Base-by-base conservation (phyloP, 2,329 filamentous ascomycete species). In the Scolecobasidium constrictum region DNA sequence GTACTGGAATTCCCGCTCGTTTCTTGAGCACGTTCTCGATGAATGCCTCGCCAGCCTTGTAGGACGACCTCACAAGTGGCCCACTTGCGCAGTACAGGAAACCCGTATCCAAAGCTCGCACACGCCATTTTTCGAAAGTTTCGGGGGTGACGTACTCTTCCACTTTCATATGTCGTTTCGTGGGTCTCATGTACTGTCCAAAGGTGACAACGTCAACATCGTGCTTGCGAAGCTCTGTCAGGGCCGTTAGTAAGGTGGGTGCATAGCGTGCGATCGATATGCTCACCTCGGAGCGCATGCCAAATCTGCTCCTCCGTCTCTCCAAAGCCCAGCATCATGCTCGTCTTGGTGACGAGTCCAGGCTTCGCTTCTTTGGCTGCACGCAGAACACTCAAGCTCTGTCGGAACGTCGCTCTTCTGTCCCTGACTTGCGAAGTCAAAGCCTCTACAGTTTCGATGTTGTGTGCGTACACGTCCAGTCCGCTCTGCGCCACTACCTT, bases 121-220 rank as follows among this genome's bases (percentile, higher is more conserved):
- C 77, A 47, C 84, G 77, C 92, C 92, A 98, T 55, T 83, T 68
- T 57, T 96, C 90, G 58, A 98, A 98, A 48, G 81, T 79, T 48
- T 83, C 85, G 1, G 92, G 92, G 0, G 87, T 90, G 37, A 98
- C 77, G 60, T 98, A 98, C 61, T 90, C 86, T 56, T 94, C 83
- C 22, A 98, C 92, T 62, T 94, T 82, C 77, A 98, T 90, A 62
- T 98, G 92, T 35, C 90, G 78, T 72, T 96, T 98, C 4, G 92
- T 98, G 2, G 92, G 92, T 9, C 90, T 85, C 92, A 98, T 98
- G 69, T 98, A 98, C 69, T 98, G 92, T n/a, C 92, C 92, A 53
- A 98, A 98, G 0, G 92, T 98, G 45, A 98, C 87, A 11, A 98
- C 86, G 53, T 98, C 92, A 36, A 95, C 88, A 47, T 84, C 70